Evolutionary conservation across 257 asterid genomes (phyloP).

Genomic region (Salvia splendens): DNA sequence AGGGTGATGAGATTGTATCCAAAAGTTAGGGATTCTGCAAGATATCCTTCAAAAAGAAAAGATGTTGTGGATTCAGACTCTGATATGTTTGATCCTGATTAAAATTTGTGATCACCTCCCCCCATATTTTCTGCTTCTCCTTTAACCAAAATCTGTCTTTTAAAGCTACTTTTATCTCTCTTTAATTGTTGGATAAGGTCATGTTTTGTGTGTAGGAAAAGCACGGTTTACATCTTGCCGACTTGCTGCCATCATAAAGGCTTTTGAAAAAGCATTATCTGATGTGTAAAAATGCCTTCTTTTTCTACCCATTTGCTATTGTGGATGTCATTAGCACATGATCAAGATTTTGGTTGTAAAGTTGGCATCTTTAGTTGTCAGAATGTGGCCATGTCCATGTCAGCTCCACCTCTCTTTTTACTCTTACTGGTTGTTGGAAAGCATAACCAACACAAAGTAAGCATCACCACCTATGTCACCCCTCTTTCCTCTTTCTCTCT

Average conservation of each 20-base stretch:
- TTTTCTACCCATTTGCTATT: constrained; percentile 29
- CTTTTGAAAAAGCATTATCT: constrained; percentile 36
- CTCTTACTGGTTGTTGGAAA: constrained; percentile 49
- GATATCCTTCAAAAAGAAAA: constrained; percentile 25
- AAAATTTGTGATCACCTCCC: constrained; percentile 10
- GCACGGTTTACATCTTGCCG: constrained; percentile 22
- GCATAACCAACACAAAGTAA: constrained; percentile 35
- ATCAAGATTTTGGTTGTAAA: constrained; percentile 42
- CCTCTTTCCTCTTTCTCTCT: constrained; percentile 28
- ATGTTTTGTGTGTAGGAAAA: constrained; percentile 27
- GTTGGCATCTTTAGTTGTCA: constrained; percentile 33
- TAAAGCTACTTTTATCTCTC: constrained; percentile 36
- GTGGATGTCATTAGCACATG: constrained; percentile 42
- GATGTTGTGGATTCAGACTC: constrained; percentile 26
- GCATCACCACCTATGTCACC: constrained; percentile 41
- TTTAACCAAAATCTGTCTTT: constrained; percentile 20
- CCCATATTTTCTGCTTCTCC: neutral
- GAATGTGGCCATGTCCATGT: constrained; percentile 27
- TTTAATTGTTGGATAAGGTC: constrained; percentile 39
- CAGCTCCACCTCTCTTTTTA: constrained; percentile 33
- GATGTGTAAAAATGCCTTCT: constrained; percentile 48
- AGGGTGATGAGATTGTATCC: neutral
- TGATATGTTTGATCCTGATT: constrained; percentile 30
- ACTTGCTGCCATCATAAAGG: constrained; percentile 39
- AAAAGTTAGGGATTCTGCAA: constrained; percentile 21